Percentiles rank a stretch among this genome's conserved stretches.
These are phyloP conservation scores for Leccinellum rugosiceps DNA, from an alignment of 768 basidiomycete species.

Conservation along the genomic window DNA sequence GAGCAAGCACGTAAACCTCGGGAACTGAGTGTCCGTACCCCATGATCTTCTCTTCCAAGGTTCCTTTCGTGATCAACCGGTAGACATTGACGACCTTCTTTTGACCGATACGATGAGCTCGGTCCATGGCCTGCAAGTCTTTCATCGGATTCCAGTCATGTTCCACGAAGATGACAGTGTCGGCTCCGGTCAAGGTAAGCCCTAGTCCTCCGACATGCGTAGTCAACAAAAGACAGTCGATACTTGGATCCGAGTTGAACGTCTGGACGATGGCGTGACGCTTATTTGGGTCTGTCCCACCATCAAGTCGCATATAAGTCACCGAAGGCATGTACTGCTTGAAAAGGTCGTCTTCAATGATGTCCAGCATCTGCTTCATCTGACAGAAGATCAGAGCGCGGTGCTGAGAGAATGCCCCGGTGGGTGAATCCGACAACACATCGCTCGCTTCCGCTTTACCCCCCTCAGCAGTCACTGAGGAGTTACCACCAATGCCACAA, in stretches of 20 bases:
- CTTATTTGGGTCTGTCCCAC: slow-evolving; percentile 86
- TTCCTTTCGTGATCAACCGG: slow-evolving; percentile 93
- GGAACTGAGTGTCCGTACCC: slow-evolving; percentile 55
- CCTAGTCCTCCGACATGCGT: slow-evolving; percentile 97
- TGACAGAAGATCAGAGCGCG: slow-evolving; percentile 99
- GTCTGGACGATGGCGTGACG: slow-evolving; percentile 97
- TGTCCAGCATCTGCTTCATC: slow-evolving; percentile 98
- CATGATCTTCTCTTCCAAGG: slow-evolving; percentile 99
- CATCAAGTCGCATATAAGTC: slow-evolving; percentile 98
- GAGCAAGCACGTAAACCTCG: slow-evolving; percentile 1
- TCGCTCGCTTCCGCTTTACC: slow-evolving; percentile 70
- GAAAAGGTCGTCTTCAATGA: slow-evolving; percentile 94
- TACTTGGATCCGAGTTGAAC: slow-evolving; percentile 96
- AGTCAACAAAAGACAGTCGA: slow-evolving; percentile 92
- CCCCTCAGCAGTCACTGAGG: slow-evolving; percentile 43
- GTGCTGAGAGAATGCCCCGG: slow-evolving; percentile 80
- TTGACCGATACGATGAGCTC: slow-evolving; percentile 96
- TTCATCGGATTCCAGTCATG: slow-evolving; percentile 99
- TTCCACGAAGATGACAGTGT: slow-evolving; percentile 99
- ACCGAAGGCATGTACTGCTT: slow-evolving; percentile 90
- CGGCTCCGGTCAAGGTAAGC: slow-evolving; percentile 93
- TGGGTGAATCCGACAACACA: slow-evolving; percentile 43
- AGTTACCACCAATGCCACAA: slow-evolving; percentile 80
- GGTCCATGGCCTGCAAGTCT: slow-evolving; percentile 98
- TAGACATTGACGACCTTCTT: slow-evolving; percentile 99